Evolutionary conservation across 2,329 filamentous ascomycete species (phyloP), one percentile per base, ranked within the genome.

Genomic region (Aschersonia sp.): DNA sequence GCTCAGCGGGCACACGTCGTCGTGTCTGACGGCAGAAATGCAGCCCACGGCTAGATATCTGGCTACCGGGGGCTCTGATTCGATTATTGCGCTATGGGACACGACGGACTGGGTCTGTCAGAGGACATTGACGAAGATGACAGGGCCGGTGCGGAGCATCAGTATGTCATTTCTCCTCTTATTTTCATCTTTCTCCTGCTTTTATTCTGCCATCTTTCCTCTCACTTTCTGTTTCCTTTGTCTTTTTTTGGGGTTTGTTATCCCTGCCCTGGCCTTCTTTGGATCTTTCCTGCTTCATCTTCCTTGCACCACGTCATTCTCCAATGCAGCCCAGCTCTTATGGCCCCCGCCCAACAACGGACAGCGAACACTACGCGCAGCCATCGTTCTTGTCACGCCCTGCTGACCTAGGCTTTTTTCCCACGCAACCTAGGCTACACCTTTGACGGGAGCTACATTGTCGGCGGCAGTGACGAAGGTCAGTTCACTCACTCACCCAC

Each of bases 41-140:
- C 83, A 85, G 52, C 84, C 85, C 1, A 79, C 76, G 43, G 85
- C 80, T 41, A 72, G 79, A 42, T 84, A 81, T 58, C 69, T 90
- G 43, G 85, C 85, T 0, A 84, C 83, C 0, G 85, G 85, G 32
- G 84, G 83, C 8, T 79, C 80, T 8, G 85, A 90, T 57, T 83
- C 82, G 1, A 75, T 87, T 46, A 83, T 89, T 54, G 73, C 81
- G 5, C 68, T 90, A 4, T 90, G 85, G 81, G 84, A 89, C 57
- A 88, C 85, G 4, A 72, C 73, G 41, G 80, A 85, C 54, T 88
- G 84, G 83, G 78, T 85, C 48, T 88, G 84, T 58, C 75, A 81
- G 57, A 75, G 81, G 51, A 87, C 83, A 1, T 69, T 88, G 42
- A 79, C 79, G 37, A 73, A 76, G 55, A 83, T 86, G 68, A 72